These are phyloP conservation scores for Beauveria sp. DNA, from an alignment of 2,329 filamentous ascomycete species.

Conservation along the genomic window DNA sequence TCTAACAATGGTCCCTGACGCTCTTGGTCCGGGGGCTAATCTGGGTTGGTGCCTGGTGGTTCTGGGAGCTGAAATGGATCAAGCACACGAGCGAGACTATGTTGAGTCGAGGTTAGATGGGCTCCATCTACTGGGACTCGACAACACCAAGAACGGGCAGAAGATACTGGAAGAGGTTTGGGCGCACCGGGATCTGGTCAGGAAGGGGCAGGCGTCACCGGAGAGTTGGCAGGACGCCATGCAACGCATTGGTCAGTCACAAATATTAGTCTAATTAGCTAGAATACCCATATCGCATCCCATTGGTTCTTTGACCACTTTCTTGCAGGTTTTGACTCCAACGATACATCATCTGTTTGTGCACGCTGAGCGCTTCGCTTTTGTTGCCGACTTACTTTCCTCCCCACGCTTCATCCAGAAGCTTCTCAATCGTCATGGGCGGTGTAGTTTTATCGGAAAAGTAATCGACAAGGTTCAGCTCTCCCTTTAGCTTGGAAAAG, in stretches of 20 bases:
- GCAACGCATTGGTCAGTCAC: not conserved
- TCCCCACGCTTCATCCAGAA: not conserved
- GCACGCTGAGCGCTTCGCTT: not conserved
- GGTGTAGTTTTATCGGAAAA: slow-evolving; percentile 13
- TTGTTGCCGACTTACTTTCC: not conserved
- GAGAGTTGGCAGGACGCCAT: not conserved
- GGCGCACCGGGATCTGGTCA: not conserved
- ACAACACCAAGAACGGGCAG: not conserved
- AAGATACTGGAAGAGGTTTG: not conserved
- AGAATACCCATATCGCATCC: not conserved
- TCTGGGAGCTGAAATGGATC: not conserved
- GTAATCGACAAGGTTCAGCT: slow-evolving; percentile 17
- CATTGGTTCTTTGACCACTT: not conserved
- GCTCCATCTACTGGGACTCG: not conserved
- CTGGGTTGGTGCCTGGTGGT: not conserved
- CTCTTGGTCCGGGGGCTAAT: not conserved
- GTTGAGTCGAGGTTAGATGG: not conserved
- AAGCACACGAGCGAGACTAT: not conserved
- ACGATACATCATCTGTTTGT: not conserved
- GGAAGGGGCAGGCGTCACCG: not conserved
- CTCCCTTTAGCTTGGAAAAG: slow-evolving; percentile 15
- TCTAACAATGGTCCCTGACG: not conserved
- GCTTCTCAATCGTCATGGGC: not conserved
- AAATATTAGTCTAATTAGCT: not conserved
- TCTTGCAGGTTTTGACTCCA: not conserved